Base-by-base conservation (phyloP, 176 grass and related monocot genomes). In the Ananas comosus region DNA sequence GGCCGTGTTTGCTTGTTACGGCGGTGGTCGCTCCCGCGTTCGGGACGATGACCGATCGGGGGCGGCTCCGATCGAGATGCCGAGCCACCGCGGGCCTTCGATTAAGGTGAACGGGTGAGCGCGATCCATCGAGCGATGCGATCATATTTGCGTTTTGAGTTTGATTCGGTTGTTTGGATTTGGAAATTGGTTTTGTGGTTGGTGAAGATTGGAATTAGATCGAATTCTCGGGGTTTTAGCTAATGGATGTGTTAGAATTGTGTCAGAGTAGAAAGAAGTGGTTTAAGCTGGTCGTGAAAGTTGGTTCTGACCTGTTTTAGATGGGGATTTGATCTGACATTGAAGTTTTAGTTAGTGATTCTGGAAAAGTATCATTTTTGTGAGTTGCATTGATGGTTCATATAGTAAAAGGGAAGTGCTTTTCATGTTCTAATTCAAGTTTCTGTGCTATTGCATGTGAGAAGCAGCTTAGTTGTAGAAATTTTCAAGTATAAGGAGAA, bases 1-100 rank as follows among this genome's bases (percentile, higher is more conserved):
- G 53, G 7, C 47, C 58, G 64, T 71, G 50, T 72, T 66, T 72
- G 58, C 56, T 61, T 59, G 7, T 6, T 61, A 18, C 21, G 16
- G 21, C 56, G n/a, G 21, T 10, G 56, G 56, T 61, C 21, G 56
- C 10, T 61, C 21, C 56, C 9, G 9, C 21, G 72, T 18, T 13
- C 54, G 56, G 22, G 71, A 47, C 53, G 77, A 64, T 29, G 71
- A 52, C 53, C 77, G 28, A 71, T 71, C 76, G 49, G 53, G 53
- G 21, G 23, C 14, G 66, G 65, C 64, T 29, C 51, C 68, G 65
- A 79, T 79, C 56, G 77, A 79, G 59, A 79, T 79, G 69, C 68
- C 42, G 13, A 72, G 58, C 21, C 59, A 67, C 68, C 71, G 49
- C 63, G 71, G 68, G 67, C 68, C 68, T 70, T 78, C 51, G 63